phyloP scores from a whole-genome alignment of 768 basidiomycete species.

The Tricholomella constricta region DNA sequence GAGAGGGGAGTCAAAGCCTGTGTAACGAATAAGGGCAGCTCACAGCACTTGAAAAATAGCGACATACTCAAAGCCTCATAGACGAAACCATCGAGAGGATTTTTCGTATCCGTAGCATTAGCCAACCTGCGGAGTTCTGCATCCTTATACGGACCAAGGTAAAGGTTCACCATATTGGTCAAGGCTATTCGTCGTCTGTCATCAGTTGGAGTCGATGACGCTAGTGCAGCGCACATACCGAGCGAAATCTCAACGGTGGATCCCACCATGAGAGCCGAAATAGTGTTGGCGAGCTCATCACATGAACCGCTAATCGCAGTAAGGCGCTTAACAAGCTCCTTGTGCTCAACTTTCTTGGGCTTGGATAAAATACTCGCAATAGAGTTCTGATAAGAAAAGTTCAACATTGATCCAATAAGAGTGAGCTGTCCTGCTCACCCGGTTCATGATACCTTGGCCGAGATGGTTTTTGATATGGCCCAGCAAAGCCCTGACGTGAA shows the following conservation, averaged over 20 bases:
- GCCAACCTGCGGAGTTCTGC: slow-evolving; percentile 38
- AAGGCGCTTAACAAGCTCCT: slow-evolving; percentile 58
- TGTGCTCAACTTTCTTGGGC: slow-evolving; percentile 46
- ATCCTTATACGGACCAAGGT: slow-evolving; percentile 53
- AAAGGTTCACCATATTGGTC: slow-evolving; percentile 66
- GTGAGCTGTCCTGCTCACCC: slow-evolving; percentile 34
- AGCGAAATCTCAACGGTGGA: slow-evolving; percentile 70
- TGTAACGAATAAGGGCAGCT: not conserved
- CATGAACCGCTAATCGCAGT: slow-evolving; percentile 54
- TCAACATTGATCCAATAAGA: slow-evolving; percentile 15
- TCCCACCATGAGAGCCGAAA: slow-evolving; percentile 71
- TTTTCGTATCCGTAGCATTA: slow-evolving; percentile 32
- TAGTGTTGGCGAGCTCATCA: slow-evolving; percentile 66
- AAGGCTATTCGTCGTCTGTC: slow-evolving; percentile 41
- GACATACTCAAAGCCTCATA: slow-evolving; percentile 71
- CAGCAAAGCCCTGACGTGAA: slow-evolving; percentile 54
- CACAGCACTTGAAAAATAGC: not conserved
- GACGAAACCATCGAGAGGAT: slow-evolving; percentile 54
- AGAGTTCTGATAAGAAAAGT: slow-evolving; percentile 37
- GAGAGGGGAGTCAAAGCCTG: slow-evolving; percentile 76
- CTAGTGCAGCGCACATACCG: slow-evolving; percentile 41
- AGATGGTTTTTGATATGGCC: slow-evolving; percentile 57
- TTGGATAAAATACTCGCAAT: slow-evolving; percentile 46
- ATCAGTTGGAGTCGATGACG: not conserved
- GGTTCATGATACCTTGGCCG: slow-evolving; percentile 39